Conservation (phyloP, 805 yeast genomes). For the Ogataea haglerorum region DNA sequence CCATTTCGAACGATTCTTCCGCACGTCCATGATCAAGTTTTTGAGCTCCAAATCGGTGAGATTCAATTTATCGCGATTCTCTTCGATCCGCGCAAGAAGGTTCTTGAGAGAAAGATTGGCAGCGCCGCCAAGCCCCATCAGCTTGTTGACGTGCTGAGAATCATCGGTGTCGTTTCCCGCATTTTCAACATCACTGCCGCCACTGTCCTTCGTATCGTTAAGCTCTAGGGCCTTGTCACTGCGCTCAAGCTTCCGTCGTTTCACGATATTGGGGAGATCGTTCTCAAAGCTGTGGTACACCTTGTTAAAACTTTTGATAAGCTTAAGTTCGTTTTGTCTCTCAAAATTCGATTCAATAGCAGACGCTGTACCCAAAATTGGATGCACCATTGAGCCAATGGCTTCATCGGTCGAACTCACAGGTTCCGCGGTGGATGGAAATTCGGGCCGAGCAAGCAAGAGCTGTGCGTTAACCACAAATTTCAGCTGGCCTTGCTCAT, state of each 20-base stretch:
- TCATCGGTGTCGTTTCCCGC: slow-evolving; percentile 20
- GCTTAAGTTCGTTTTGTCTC: slow-evolving; percentile 33
- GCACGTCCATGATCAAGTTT: slow-evolving; percentile 82
- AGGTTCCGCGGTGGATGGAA: slow-evolving; percentile 27
- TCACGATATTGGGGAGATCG: slow-evolving; percentile 70
- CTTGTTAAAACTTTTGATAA: slow-evolving; percentile 64
- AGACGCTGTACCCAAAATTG: slow-evolving; percentile 34
- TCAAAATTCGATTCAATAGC: slow-evolving; percentile 42
- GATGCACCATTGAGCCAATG: slow-evolving; percentile 34
- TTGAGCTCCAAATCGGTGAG: slow-evolving; percentile 81
- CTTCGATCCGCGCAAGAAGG: slow-evolving; percentile 72
- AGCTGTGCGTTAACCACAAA: slow-evolving; percentile 18
- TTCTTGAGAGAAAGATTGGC: slow-evolving; percentile 78
- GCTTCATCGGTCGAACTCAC: slow-evolving; percentile 29
- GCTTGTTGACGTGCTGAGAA: slow-evolving; percentile 27
- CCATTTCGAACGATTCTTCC: slow-evolving; percentile 97
- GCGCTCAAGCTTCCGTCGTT: slow-evolving; percentile 73
- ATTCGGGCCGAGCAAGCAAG: slow-evolving; percentile 28
- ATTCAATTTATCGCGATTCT: slow-evolving; percentile 67
- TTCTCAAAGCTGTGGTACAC: slow-evolving; percentile 75
- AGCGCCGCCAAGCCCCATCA: slow-evolving; percentile 50
- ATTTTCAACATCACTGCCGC: slow-evolving; percentile 12
- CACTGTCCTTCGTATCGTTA: slow-evolving; percentile 21
- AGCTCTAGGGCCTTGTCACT: slow-evolving; percentile 67
- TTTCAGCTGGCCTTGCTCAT: background rate